Conservation (phyloP, 306 rosid genomes). For the Psophocarpus tetragonolobus region DNA sequence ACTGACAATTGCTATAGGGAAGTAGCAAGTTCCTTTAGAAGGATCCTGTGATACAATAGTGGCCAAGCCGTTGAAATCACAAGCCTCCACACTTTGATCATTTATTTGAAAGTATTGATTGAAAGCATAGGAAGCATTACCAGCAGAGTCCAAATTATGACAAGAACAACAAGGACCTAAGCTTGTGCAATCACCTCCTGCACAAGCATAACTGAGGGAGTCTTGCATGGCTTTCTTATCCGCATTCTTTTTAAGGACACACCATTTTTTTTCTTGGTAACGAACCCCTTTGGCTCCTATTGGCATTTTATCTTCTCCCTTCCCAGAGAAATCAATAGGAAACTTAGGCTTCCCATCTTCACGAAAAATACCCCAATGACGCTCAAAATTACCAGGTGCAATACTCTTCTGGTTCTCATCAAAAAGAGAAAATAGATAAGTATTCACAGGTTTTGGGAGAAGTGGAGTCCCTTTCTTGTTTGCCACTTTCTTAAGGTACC, state of each 20-base stretch:
- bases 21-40: conserved; percentile 47
- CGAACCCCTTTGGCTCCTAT: conserved; percentile 60
- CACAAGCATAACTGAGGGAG: conserved; percentile 52
- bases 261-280: conserved; percentile 62
- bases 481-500: conserved; percentile 57
- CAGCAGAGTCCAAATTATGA: conserved; percentile 17
- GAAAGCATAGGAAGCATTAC: conserved; percentile 59
- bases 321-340: conserved; percentile 54
- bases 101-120: conserved; percentile 64
- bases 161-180: conserved; percentile 51
- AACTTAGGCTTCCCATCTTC: conserved; percentile 73
- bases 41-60: conserved; percentile 45
- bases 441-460: conserved; percentile 26
- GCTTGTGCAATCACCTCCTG: conserved; percentile 58
- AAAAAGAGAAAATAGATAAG: conserved; percentile 59
- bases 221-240: background rate
- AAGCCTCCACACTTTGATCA: conserved; percentile 64
- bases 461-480: conserved; percentile 59
- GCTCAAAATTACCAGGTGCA: conserved; percentile 67
- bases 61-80: conserved; percentile 51
- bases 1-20: conserved; percentile 50
- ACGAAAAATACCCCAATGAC: conserved; percentile 86
- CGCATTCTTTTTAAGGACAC: conserved; percentile 33
- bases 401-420: conserved; percentile 70
- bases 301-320: conserved; percentile 44